Percentiles rank a stretch among this genome's conserved stretches.
Conservation (phyloP, 306 rosid species). For the Aeschynomene evenia region DNA sequence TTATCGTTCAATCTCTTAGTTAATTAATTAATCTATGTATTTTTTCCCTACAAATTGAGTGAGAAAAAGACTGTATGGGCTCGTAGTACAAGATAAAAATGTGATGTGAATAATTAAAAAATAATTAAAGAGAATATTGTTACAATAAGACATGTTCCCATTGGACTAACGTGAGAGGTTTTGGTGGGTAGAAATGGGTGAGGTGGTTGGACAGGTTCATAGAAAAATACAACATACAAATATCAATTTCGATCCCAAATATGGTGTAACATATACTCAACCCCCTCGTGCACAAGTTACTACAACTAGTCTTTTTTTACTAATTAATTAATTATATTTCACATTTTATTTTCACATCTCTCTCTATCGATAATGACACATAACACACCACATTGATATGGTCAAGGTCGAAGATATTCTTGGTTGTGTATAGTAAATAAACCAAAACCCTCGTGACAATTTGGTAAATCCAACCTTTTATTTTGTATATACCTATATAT, state of each 20-base stretch:
- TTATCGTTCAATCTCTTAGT: background rate
- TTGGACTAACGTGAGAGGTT: slow-evolving; percentile 39
- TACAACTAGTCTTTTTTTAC: slow-evolving; percentile 17
- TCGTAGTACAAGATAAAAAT: slow-evolving; percentile 5
- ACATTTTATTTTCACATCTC: background rate
- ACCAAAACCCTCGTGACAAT: slow-evolving; percentile 14
- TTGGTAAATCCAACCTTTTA: slow-evolving; percentile 23
- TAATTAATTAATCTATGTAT: background rate
- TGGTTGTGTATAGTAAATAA: slow-evolving; percentile 25
- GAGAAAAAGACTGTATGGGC: slow-evolving; percentile 20
- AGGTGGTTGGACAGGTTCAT: slow-evolving; percentile 77
- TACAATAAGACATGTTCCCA: slow-evolving; percentile 41
- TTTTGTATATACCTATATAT: no score
- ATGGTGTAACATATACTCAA: slow-evolving; percentile 42
- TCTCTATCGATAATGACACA: slow-evolving; percentile 26
- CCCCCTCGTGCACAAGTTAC: slow-evolving; percentile 46
- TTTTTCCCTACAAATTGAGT: background rate
- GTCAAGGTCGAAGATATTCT: slow-evolving; percentile 26
- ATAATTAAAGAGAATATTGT: slow-evolving; percentile 14
- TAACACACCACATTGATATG: slow-evolving; percentile 21
- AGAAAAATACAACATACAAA: slow-evolving; percentile 39
- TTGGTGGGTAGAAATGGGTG: slow-evolving; percentile 90
- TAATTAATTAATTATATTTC: background rate
- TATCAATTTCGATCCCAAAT: slow-evolving; percentile 34
- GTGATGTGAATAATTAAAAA: slow-evolving; percentile 20